Conservation (phyloP, 495 filamentous ascomycete genomes). For the Astrothelium subdiscretum region DNA sequence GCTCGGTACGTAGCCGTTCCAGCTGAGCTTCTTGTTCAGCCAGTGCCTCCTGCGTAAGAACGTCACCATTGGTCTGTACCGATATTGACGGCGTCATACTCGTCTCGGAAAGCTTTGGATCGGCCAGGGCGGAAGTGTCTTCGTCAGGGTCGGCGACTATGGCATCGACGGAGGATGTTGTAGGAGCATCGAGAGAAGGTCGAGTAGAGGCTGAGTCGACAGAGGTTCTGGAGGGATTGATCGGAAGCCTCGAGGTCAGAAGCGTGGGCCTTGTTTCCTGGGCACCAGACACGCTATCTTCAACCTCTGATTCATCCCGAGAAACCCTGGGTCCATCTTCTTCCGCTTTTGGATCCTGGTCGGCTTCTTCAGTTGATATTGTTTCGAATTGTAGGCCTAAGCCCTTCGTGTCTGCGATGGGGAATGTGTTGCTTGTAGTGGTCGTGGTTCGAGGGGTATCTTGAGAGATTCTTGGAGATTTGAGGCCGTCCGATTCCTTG, state of each 20-base stretch:
- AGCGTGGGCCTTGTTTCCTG: constrained; percentile 1
- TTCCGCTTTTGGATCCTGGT: neutral
- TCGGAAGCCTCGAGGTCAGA: constrained; percentile 8
- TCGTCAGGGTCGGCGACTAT: neutral
- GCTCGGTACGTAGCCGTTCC: constrained; percentile 41
- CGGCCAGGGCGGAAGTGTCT: neutral
- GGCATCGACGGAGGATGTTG: neutral
- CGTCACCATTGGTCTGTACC: neutral
- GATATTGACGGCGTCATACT: neutral
- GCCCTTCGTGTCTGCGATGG: neutral
- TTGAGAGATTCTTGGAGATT: constrained; percentile 6
- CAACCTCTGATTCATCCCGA: neutral
- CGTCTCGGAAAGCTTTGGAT: neutral
- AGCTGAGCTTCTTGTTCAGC: constrained; percentile 23
- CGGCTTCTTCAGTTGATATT: neutral
- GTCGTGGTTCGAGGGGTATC: neutral
- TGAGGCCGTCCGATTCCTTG: constrained; percentile 3
- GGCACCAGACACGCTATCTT: neutral
- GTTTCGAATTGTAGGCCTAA: neutral
- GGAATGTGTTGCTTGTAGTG: neutral
- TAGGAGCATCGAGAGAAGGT: constrained; percentile 7
- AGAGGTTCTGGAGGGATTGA: constrained; percentile 13
- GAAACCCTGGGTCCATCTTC: neutral
- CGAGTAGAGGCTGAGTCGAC: constrained; percentile 4
- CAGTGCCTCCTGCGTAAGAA: neutral